A percentile compares a stretch with the other conserved stretches of the same genome.
phyloP scores from a whole-genome alignment of 164 flowering plant species.

The grape (Vitis vinifera) region DNA sequence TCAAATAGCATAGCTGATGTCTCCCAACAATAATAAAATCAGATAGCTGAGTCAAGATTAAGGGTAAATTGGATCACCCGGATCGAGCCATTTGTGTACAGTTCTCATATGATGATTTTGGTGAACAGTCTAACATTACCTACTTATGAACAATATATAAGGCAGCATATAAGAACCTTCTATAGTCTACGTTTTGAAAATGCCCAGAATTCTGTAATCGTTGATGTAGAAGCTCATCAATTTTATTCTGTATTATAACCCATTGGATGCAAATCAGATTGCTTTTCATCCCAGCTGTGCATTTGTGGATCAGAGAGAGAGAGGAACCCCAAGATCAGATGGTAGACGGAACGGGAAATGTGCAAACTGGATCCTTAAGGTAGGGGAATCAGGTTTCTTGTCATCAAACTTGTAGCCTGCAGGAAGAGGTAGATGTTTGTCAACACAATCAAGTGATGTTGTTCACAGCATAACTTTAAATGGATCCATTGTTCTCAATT shows the following conservation, averaged over 20 bases:
- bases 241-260: not conserved
- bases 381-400: conserved; percentile 63
- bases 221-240: not conserved
- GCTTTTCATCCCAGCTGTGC: conserved; percentile 1
- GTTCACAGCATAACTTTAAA: not conserved
- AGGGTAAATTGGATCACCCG: too few species aligned
- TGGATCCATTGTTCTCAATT: too few species aligned
- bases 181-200: not conserved
- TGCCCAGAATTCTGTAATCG: not conserved
- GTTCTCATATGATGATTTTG: too few species aligned
- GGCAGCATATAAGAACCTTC: too few species aligned
- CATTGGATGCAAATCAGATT: not conserved
- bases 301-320: not conserved
- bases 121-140: too few species aligned
- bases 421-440: not conserved
- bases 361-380: conserved; percentile 65
- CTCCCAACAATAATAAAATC: too few species aligned
- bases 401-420: conserved; percentile 82
- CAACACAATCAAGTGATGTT: not conserved
- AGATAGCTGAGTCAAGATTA: too few species aligned
- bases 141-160: too few species aligned
- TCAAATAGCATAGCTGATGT: too few species aligned
- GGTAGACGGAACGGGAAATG: conserved; percentile 68
- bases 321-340: conserved; percentile 18
- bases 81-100: too few species aligned